Conservation (phyloP, 768 basidiomycete species). For the Dacryopinax spathularia region DNA sequence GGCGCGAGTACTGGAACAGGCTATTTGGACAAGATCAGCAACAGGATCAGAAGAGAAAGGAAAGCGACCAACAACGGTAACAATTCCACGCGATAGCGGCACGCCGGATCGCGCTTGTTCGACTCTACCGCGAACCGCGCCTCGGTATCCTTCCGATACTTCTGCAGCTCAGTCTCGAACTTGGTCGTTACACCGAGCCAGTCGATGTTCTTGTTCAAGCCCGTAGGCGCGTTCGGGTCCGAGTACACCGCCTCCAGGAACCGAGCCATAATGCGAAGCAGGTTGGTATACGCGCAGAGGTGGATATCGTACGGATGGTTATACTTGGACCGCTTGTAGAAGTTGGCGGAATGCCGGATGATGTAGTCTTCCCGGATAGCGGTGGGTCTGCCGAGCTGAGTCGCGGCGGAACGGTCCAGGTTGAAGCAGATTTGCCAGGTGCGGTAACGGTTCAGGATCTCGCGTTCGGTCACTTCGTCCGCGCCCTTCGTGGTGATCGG, state of each 20-base stretch:
- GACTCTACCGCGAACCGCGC: constrained; percentile 44
- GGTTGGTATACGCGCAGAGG: constrained; percentile 54
- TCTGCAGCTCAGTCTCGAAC: constrained; percentile 44
- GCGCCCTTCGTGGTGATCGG: constrained; percentile 49
- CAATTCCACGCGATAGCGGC: constrained; percentile 47
- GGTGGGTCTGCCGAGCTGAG: constrained; percentile 78
- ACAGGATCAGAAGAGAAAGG: constrained; percentile 6
- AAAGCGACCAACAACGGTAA: constrained; percentile 52
- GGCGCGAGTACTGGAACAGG: constrained; percentile 58
- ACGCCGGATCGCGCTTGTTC: constrained; percentile 44
- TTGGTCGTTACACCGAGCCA: constrained; percentile 48
- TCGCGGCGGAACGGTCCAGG: constrained; percentile 73
- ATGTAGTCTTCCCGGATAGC: constrained; percentile 80
- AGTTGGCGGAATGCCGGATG: constrained; percentile 47
- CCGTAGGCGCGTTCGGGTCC: constrained; percentile 49
- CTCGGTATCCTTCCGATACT: constrained; percentile 55
- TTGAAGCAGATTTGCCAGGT: constrained; percentile 88
- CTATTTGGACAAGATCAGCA: constrained; percentile 26
- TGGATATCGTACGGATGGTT: constrained; percentile 61
- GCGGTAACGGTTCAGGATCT: constrained; percentile 70
- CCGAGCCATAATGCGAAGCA: constrained; percentile 53
- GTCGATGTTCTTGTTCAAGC: constrained; percentile 58
- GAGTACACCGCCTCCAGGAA: constrained; percentile 71
- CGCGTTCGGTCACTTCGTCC: constrained; percentile 64
- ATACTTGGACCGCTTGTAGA: constrained; percentile 58